Base-by-base conservation (phyloP, 345 rosid genomes). In the Euphorbia tirucalli region DNA sequence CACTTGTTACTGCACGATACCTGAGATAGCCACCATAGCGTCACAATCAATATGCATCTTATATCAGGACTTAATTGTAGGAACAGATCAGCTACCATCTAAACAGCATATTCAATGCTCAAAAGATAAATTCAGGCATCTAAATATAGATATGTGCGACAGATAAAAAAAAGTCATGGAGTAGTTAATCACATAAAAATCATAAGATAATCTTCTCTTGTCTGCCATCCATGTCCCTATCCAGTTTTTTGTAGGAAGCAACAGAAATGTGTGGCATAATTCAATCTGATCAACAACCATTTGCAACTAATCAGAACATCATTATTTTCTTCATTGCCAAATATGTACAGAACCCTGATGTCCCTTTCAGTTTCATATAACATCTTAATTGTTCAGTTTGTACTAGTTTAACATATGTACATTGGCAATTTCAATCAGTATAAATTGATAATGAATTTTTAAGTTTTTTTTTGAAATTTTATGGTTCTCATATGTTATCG, bases 1-100 rank as follows among this genome's bases (percentile, higher is more conserved):
- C 92, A 74, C 90, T 88, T 31, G 92, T 88, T 55, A 86, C 92
- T 0, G 92, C 90, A 25, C 90, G 79, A 71, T 88, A 86, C 82
- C 90, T 88, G 43, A 66, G 11, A 74, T 58, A 61, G 57, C 64
- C 76, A 63, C 22, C 56, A 71, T 16, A 43, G 28, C 13, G 43
- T 13, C 35, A 46, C 31, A 70, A 70, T 43, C 31, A 58, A 77
- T 55, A 11, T 24, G 43, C 2, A 19, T 49, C 35, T 35, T 21
- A 2, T 25, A 11, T 41, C 18, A 37, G 49, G 57, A 57, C 31
- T 37, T 54, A 0, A 13, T 1, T 39, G 59, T 24, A 44, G 60
- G 30, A 44, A 67, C 32, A 43, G 52, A 48, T 41, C 52, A 41
- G 21, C n/a, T 27, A 2, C 19, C 19, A 60, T n/a, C 28, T 64